These are phyloP conservation scores for Staphylotrichum longicolle DNA, from an alignment of 495 filamentous ascomycete genomes.

Conservation along the genomic window DNA sequence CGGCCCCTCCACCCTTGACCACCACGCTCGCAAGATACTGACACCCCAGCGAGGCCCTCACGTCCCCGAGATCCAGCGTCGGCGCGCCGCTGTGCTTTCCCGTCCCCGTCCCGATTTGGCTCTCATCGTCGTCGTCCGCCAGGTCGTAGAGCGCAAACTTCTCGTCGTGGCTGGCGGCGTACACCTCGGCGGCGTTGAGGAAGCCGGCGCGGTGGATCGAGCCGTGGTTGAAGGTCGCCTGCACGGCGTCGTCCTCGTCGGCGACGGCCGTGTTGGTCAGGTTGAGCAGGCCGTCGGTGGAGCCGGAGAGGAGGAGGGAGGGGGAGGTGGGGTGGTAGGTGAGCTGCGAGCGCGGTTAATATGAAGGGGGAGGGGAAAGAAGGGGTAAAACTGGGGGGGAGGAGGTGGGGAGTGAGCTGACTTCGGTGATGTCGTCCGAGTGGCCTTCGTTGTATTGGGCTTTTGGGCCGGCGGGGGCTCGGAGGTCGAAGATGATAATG, in stretches of 20 bases:
- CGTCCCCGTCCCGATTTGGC: conserved; percentile 39
- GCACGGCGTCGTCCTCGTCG: conserved; percentile 82
- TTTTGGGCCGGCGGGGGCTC: conserved; percentile 52
- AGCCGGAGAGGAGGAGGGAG: conserved; percentile 73
- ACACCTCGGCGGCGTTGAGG: conserved; percentile 64
- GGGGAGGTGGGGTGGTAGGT: conserved; percentile 66
- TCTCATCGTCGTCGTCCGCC: conserved; percentile 50
- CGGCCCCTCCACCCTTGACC: conserved; percentile 52
- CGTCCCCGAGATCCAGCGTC: conserved; percentile 68
- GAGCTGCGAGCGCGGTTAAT: conserved; percentile 38
- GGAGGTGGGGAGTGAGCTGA: conserved; percentile 51
- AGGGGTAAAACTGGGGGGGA: conserved; percentile 55
- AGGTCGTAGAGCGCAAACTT: conserved; percentile 71
- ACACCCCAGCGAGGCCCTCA: conserved; percentile 66
- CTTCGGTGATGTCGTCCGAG: conserved; percentile 87
- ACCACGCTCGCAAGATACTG: conserved; percentile 81
- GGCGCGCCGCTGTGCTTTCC: conserved; percentile 34
- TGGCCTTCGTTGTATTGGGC: conserved; percentile 80
- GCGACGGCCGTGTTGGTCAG: conserved; percentile 70
- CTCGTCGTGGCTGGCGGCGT: conserved; percentile 77
- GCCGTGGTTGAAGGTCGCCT: conserved; percentile 84
- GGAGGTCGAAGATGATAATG: conserved; percentile 74
- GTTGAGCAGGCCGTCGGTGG: conserved; percentile 89
- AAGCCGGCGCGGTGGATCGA: conserved; percentile 87
- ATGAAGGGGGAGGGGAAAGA: not conserved